Evolutionary conservation across 1,284 basidiomycete species (phyloP), one percentile per base, ranked within the genome.

Genomic region (Boletellus deceptivus): DNA sequence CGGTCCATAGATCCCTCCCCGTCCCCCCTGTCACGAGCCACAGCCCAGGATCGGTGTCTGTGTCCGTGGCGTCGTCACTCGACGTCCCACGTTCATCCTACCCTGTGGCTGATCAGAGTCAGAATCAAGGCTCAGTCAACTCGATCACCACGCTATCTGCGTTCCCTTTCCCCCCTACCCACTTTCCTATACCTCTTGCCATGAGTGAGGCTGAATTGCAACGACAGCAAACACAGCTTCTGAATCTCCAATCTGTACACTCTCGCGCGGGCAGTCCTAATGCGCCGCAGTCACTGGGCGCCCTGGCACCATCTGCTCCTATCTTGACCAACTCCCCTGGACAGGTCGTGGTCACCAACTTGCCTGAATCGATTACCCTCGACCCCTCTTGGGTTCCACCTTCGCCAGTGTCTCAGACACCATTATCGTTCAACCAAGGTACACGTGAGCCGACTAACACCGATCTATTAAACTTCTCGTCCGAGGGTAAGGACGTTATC

Each of bases 111-210:
- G 73, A 50, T 18, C 55, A 59, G 34, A 74, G 49, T 25, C 56
- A 60, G 35, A 60, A 59, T 22, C 65, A 68, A 27, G 69, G 70
- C 27, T 72, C 69, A 1, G 55, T 78, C 34, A 80, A 78, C 46
- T 82, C 83, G 22, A 74, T 87, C 17, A 75, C 83, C 16, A 84
- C 84, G 2, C 71, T 89, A 18, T 84, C 83, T 22, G 82, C 82
- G 0, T 89, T 89, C 64, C 86, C 86, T 17, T 67, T 76, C 2
- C 86, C 86, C 16, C 86, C 86, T 0, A 80, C 79, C 0, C 84
- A 88, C 59, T 80, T 84, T 54, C 86, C 86, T 14, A 67, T 84
- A 6, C 85, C 83, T 35, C 73, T 77, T 17, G 67, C 74, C 11
- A 46, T 43, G 48, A 66, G 50, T 17, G 59, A 70, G 24, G 48